A percentile compares a stretch with the other conserved stretches of the same genome.
Conservation (phyloP, 257 asterid species). For the Lavandula angustifolia region DNA sequence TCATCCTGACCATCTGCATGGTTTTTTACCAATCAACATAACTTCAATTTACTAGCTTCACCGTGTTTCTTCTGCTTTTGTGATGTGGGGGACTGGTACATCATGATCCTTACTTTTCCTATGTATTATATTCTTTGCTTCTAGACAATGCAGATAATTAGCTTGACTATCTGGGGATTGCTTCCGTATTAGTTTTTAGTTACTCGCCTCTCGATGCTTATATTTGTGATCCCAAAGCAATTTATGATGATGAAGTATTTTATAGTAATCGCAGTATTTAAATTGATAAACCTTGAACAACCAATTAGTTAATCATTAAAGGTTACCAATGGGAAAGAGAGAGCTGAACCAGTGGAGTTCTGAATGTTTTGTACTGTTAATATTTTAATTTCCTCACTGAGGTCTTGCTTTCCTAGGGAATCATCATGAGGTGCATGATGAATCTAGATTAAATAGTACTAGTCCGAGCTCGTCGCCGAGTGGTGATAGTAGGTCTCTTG, state of each 20-base stretch:
- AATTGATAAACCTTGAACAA: constrained; percentile 9
- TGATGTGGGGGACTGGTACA: constrained; percentile 7
- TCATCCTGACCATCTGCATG: not conserved
- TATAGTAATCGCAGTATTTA: constrained; percentile 15
- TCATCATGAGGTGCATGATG: constrained; percentile 68
- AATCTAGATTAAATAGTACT: constrained; percentile 55
- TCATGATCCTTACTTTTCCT: not conserved
- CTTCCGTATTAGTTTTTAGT: constrained; percentile 5
- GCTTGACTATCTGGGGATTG: not conserved
- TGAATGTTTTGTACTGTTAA: constrained; percentile 6
- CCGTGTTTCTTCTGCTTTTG: constrained; percentile 2
- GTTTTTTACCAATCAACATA: not conserved
- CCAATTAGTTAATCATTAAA: constrained; percentile 11
- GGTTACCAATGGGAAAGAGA: constrained; percentile 12
- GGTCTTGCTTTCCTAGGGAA: constrained; percentile 48
- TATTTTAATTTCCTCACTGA: constrained; percentile 30
- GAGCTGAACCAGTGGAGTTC: not conserved
- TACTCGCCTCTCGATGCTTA: constrained; percentile 17
- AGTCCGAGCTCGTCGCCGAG: constrained; percentile 54
- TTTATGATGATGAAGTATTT: constrained; percentile 22
- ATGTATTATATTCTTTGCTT: not conserved
- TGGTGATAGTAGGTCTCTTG: constrained; percentile 57
- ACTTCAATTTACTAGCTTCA: constrained; percentile 2
- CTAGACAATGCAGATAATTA: constrained; percentile 13
- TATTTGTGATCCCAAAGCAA: constrained; percentile 4